Evolutionary conservation across 1,284 basidiomycete genomes (phyloP).

Genomic region (Blastosporella zonata): DNA sequence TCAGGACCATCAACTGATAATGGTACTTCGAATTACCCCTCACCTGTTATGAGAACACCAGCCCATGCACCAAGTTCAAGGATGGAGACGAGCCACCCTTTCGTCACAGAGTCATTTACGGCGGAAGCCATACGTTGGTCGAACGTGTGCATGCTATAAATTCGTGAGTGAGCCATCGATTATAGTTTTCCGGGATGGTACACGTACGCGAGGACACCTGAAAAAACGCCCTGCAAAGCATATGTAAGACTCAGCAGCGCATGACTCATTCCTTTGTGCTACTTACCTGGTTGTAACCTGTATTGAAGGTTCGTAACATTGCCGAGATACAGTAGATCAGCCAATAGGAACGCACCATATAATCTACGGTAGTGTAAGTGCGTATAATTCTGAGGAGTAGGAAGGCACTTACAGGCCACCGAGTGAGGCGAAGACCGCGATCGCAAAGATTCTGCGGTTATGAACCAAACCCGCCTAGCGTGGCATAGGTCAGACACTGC

Average conservation of each 20-base stretch:
- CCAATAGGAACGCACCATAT: conserved; percentile 39
- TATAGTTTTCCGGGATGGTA: not conserved
- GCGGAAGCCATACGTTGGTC: conserved; percentile 51
- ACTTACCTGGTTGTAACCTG: conserved; percentile 63
- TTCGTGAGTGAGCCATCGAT: not conserved
- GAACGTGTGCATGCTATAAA: conserved; percentile 55
- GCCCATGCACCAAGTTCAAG: conserved; percentile 72
- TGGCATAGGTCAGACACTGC: not conserved
- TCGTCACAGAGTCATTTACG: conserved; percentile 45
- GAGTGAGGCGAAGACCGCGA: conserved; percentile 69
- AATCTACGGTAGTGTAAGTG: conserved; percentile 32
- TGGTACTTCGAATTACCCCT: not conserved
- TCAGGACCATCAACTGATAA: conserved; percentile 3
- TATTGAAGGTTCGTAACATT: conserved; percentile 1
- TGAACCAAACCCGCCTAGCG: conserved; percentile 58
- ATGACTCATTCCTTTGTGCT: not conserved
- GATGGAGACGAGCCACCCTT: conserved; percentile 71
- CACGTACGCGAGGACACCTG: conserved; percentile 58
- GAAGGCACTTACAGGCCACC: conserved; percentile 57
- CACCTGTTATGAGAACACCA: conserved; percentile 61
- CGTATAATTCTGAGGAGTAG: not conserved
- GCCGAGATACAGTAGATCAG: not conserved
- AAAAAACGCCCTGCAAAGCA: conserved; percentile 62
- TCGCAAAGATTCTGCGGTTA: conserved; percentile 58
- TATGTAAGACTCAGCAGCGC: not conserved